Base-by-base conservation (phyloP, 805 yeast species). In the Schizosaccharomyces japonicus region DNA sequence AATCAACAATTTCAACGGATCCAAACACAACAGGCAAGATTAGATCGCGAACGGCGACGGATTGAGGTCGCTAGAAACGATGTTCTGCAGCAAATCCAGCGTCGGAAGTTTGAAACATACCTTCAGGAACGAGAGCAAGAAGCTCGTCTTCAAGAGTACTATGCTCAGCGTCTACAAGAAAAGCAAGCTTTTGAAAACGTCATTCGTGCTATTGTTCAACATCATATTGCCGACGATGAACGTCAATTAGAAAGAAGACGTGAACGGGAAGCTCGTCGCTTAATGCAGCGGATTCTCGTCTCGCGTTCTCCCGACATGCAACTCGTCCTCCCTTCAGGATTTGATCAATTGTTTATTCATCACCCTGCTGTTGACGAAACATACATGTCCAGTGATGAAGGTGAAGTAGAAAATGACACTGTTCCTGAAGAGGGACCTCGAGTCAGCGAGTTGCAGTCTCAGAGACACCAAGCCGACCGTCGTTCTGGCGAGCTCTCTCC, bases 41-140 rank as follows among this genome's bases (percentile, higher is more conserved):
- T 36, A 10, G 27, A 8, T 15, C 23, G 17, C 4, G 27, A 27
- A 21, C 17, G 23, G 13, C 25, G n/a, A 2, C 27, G 27, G 13
- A 36, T 36, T 19, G 42, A 36, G 4, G 42, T 19, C 13, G 42
- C 42, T 3, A 15, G 42, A 23, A 25, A 36, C 7, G 42, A 36
- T 7, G 42, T 36, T 3, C 23, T 36, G 13, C 42, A 36, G 5
- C 42, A 36, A 36, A 36, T 36, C 23, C 42, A 36, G 10, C 42
- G 23, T 11, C 27, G 42, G 13, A 36, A 36, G 26, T 36, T 36
- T 27, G 27, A 27, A 19, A 10, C 17, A 5, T 36, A 36, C 13
- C 23, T 36, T 3, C 42, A 36, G 7, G 42, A 36, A 11, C 42
- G 42, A 23, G 42, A 36, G 23, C 42, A 36, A 21, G 42, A 36